These are phyloP conservation scores for Aquilaria malaccensis DNA, from an alignment of 345 rosid genomes.

Conservation along the genomic window DNA sequence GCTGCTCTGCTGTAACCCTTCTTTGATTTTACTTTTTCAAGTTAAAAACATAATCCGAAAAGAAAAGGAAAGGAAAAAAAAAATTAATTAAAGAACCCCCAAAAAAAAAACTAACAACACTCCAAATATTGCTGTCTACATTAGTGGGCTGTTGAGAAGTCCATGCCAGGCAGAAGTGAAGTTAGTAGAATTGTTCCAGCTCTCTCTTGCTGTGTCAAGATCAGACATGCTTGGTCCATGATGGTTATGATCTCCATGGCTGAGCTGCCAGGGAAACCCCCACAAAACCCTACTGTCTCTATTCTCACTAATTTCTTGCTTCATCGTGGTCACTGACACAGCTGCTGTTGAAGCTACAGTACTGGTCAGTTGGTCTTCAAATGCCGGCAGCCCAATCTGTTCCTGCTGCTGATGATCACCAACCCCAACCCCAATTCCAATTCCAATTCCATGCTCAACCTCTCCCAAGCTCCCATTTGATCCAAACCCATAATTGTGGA, in stretches of 20 bases:
- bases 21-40: too few relatives aligned
- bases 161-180: conserved; percentile 49
- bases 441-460: conserved; percentile 10
- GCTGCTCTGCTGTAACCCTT: too few relatives aligned
- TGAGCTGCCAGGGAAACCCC: conserved; percentile 80
- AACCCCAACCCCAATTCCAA: conserved; percentile 6
- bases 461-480: conserved; percentile 27
- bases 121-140: conserved; percentile 23
- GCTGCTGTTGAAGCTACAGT: conserved; percentile 29
- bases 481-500: conserved; percentile 33
- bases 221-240: conserved; percentile 20
- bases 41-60: too few relatives aligned
- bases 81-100: conserved; percentile 13
- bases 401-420: conserved; percentile 3
- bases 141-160: conserved; percentile 42
- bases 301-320: conserved; percentile 46
- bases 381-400: conserved; percentile 26
- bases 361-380: conserved; percentile 21
- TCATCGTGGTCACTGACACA: conserved; percentile 42
- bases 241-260: conserved; percentile 26
- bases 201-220: conserved; percentile 38
- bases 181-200: conserved; percentile 42
- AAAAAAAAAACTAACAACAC: conserved; percentile 16
- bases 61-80: conserved; percentile 5
- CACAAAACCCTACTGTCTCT: conserved; percentile 26